Evolutionary conservation across 2,329 filamentous ascomycete species (phyloP).

Genomic region (Monosporascus sp.): DNA sequence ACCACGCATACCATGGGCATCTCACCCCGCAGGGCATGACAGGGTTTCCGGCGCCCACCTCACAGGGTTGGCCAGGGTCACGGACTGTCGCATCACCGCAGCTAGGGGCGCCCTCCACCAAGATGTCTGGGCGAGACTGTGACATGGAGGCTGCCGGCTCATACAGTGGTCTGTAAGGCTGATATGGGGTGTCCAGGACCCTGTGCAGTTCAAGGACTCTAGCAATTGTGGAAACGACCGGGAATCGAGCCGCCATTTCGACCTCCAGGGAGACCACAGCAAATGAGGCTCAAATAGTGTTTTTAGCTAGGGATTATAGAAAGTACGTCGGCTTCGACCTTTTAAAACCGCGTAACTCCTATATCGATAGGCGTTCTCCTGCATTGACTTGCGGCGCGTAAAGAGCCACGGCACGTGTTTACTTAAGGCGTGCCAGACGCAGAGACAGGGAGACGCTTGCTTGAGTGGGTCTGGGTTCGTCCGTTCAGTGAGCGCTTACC

Average conservation of each 20-base stretch:
- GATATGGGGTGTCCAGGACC: not conserved
- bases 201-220: not conserved
- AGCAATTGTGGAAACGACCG: not conserved
- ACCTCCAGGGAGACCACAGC: not conserved
- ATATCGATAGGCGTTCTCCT: too few relatives aligned
- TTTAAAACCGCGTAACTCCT: too few relatives aligned
- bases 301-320: not conserved
- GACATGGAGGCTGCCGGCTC: not conserved
- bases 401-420: too few relatives aligned
- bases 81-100: not conserved
- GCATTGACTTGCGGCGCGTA: too few relatives aligned
- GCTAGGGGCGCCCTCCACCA: not conserved
- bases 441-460: too few relatives aligned
- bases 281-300: not conserved
- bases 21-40: not conserved
- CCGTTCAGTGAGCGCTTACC: too few relatives aligned
- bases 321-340: too few relatives aligned
- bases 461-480: too few relatives aligned
- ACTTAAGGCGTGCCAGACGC: too few relatives aligned
- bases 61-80: not conserved
- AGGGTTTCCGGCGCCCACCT: not conserved
- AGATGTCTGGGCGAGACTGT: not conserved
- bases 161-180: not conserved
- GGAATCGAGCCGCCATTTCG: not conserved
- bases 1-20: too few relatives aligned